These are phyloP conservation scores for Reutealis trisperma DNA, from an alignment of 345 rosid species.

Conservation along the genomic window DNA sequence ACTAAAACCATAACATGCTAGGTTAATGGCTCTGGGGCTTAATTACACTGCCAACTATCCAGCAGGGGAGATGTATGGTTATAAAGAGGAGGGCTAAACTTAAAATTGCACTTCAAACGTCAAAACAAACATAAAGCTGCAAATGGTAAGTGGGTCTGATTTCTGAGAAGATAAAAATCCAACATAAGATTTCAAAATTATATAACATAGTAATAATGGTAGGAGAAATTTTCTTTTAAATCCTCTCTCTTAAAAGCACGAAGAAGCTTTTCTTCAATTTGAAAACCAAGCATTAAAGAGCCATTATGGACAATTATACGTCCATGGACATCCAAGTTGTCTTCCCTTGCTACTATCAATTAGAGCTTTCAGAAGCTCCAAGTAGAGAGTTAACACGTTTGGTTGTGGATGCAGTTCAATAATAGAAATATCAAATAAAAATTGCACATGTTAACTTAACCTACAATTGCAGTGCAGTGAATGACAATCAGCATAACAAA, in stretches of 20 bases:
- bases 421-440: neutral
- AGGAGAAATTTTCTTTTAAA: neutral
- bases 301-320: neutral
- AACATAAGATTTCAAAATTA: neutral
- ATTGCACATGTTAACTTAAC: neutral
- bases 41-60: neutral
- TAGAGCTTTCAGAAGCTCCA: neutral
- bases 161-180: neutral
- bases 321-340: neutral
- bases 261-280: neutral
- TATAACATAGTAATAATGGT: neutral
- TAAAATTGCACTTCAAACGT: neutral
- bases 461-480: neutral
- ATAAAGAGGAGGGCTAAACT: neutral
- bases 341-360: neutral
- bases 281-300: neutral
- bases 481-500: neutral
- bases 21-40: neutral
- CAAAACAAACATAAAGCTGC: neutral
- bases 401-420: neutral
- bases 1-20: slow-evolving; percentile 5
- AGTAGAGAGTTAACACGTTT: neutral
- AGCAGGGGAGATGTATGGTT: neutral
- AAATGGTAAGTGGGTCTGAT: neutral
- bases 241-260: neutral